phyloP scores from a whole-genome alignment of 176 grass and related monocot species.

The Carex myosuroides region DNA sequence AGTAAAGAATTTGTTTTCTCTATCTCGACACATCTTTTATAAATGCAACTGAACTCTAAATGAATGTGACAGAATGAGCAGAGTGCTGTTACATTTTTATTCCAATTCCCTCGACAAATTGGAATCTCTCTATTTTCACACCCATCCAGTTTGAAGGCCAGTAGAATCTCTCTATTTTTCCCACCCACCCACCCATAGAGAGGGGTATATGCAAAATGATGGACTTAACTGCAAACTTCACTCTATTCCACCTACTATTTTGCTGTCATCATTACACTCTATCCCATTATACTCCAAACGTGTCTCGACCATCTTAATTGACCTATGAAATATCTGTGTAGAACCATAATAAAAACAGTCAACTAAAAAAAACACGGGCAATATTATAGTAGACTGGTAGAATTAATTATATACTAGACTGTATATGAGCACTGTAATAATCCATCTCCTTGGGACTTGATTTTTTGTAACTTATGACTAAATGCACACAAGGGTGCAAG shows the following conservation, averaged over 20 bases:
- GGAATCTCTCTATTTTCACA: neutral
- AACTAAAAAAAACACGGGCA: neutral
- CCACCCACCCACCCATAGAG: neutral
- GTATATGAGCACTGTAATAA: neutral
- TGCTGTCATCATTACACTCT: neutral
- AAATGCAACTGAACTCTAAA: neutral
- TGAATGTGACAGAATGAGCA: neutral
- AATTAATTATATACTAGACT: neutral
- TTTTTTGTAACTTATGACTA: neutral
- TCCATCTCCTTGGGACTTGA: neutral
- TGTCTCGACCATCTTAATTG: neutral
- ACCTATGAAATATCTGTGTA: neutral
- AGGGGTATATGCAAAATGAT: neutral
- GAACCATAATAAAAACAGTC: neutral
- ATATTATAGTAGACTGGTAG: neutral
- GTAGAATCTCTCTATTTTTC: neutral
- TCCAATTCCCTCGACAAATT: neutral
- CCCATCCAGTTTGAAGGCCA: neutral
- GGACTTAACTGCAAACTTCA: neutral
- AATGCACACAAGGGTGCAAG: neutral
- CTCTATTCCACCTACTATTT: neutral
- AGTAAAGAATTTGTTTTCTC: neutral
- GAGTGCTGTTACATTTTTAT: neutral
- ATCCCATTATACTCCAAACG: neutral
- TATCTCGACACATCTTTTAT: neutral